These are phyloP conservation scores for Penicillium malachiteum DNA, from an alignment of 495 filamentous ascomycete species.

Conservation along the genomic window DNA sequence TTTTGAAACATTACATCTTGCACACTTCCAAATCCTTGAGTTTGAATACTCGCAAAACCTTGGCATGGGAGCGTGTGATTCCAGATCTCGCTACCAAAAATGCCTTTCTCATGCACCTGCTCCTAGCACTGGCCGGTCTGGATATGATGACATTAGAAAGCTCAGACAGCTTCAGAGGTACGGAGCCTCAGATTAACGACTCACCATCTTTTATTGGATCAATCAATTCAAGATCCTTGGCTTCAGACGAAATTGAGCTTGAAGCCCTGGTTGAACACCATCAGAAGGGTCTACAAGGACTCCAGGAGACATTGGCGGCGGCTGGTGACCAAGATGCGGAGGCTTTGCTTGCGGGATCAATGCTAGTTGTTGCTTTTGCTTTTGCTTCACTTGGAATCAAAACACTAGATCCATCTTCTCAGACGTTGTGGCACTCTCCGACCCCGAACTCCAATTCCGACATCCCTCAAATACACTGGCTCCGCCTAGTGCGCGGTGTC, in stretches of 20 bases:
- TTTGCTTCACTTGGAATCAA: slow-evolving; percentile 22
- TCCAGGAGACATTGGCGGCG: slow-evolving; percentile 16
- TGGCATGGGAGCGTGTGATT: slow-evolving; percentile 23
- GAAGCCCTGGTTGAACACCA: slow-evolving; percentile 22
- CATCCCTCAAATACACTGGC: slow-evolving; percentile 21
- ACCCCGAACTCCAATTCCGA: background rate
- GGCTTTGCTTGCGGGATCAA: slow-evolving; percentile 17
- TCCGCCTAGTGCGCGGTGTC: slow-evolving; percentile 23
- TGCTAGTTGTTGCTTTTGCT: slow-evolving; percentile 23
- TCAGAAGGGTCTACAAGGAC: slow-evolving; percentile 23
- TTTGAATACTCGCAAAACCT: slow-evolving; percentile 8
- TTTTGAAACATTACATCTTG: slow-evolving; percentile 21
- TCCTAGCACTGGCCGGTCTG: slow-evolving; percentile 26
- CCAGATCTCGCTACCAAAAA: slow-evolving; percentile 15
- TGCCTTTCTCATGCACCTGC: slow-evolving; percentile 14
- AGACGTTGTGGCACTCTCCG: background rate
- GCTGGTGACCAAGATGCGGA: slow-evolving; percentile 11
- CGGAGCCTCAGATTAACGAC: background rate
- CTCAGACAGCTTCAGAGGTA: background rate
- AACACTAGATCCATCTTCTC: slow-evolving; percentile 4
- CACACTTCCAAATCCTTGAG: slow-evolving; percentile 23
- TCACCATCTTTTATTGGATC: background rate
- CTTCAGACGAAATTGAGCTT: slow-evolving; percentile 1
- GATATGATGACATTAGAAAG: slow-evolving; percentile 8
- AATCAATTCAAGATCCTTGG: background rate